Conservation (phyloP, 192 early-diverging fungal species). For the Piromyces finnis region DNA sequence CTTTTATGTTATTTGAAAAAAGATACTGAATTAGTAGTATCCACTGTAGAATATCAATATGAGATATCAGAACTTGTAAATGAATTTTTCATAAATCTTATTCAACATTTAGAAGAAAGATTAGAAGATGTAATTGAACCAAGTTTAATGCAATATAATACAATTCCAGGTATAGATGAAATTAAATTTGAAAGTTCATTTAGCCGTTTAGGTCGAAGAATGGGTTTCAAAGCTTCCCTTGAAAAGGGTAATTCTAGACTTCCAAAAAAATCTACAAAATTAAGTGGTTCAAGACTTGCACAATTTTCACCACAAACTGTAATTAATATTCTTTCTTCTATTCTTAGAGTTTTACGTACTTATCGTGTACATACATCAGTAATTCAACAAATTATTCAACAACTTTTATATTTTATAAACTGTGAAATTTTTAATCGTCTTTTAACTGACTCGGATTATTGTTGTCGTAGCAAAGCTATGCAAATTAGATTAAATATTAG, state of each 20-base stretch:
- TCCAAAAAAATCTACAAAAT: background rate
- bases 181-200: background rate
- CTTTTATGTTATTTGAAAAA: slow-evolving; percentile 75
- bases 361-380: slow-evolving; percentile 62
- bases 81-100: slow-evolving; percentile 12
- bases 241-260: background rate
- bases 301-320: slow-evolving; percentile 47
- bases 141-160: background rate
- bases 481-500: slow-evolving; percentile 72
- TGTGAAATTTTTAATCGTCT: slow-evolving; percentile 74
- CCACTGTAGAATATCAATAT: slow-evolving; percentile 54
- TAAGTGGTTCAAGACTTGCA: slow-evolving; percentile 18
- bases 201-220: background rate
- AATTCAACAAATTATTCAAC: slow-evolving; percentile 46
- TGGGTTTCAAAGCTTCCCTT: background rate
- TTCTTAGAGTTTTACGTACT: slow-evolving; percentile 43
- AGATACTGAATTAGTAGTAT: slow-evolving; percentile 51
- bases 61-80: slow-evolving; percentile 64
- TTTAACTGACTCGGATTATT: slow-evolving; percentile 49
- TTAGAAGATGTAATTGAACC: background rate
- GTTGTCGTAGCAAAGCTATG: slow-evolving; percentile 61
- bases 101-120: background rate
- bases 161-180: background rate
- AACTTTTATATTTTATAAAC: slow-evolving; percentile 60
- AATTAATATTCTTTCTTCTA: slow-evolving; percentile 47